Evolutionary conservation across 305 asterid genomes (phyloP), one percentile per base, ranked within the genome.

Genomic region (Fraxinus ornus): DNA sequence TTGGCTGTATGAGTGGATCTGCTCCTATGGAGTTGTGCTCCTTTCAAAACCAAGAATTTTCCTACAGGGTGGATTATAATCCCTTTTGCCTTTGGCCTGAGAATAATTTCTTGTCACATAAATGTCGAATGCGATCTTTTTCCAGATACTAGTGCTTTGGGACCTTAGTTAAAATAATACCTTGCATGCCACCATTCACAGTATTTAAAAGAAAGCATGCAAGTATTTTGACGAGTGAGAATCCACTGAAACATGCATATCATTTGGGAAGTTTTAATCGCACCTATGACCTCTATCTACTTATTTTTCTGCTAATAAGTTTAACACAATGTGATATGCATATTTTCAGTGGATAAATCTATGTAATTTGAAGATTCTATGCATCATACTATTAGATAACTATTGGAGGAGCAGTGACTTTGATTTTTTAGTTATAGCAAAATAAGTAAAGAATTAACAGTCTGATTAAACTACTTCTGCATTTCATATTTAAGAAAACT

Each of bases 1-100:
- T 39, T 78, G 72, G 17, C 21, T 26, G 76, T 28, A 36, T n/a
- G 80, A 75, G 26, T 74, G 52, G 19, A 13, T 79, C 44, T 80
- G 35, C 47, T 37, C 32, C 28, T 62, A 19, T 76, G 33, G 47
- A 60, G 28, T 22, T 49, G 66, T 33, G 44, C 32, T 32, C 49
- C 71, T 41, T 35, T 8, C 62, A 39, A 28, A 49, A 41, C 74
- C 74, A 12, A 47, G 21, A 32, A 72, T 32, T 52, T 19, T 12
- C 36, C 66, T 37, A 26, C 68, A 5, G 8, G 44, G 44, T 7
- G 26, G 24, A 19, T 26, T 19, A 57, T 57, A n/a, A n/a, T 19
- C 24, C 9, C 68, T 57, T 57, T 57, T 57, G 10, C 68, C 68
- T 19, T n/a, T 57, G 26, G 68, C 68, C 7, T 57, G 68, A n/a